phyloP scores from a whole-genome alignment of 495 filamentous ascomycete species.

The Clavariopsis aquatica region DNA sequence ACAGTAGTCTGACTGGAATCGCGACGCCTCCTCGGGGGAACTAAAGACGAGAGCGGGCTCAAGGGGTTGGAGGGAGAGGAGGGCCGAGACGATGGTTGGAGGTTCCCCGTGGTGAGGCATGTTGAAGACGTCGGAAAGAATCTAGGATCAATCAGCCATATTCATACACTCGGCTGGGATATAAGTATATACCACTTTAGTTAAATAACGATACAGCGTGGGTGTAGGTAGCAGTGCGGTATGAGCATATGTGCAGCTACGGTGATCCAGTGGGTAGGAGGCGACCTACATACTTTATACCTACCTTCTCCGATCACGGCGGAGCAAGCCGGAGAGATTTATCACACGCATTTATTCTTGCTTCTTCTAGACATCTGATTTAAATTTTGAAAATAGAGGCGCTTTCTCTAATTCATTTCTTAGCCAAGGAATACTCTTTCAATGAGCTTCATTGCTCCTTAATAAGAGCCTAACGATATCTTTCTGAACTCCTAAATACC shows the following conservation, averaged over 20 bases:
- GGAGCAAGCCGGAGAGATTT: too few species aligned
- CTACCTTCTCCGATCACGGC: neutral
- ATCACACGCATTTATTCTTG: too few species aligned
- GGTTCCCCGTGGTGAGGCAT: neutral
- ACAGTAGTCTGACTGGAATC: constrained; percentile 26
- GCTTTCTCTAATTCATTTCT: too few species aligned
- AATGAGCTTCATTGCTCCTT: too few species aligned
- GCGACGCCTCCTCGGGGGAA: constrained; percentile 12
- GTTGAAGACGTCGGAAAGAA: neutral
- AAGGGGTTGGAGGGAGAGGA: constrained; percentile 21
- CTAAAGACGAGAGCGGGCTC: constrained; percentile 27
- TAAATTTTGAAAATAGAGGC: too few species aligned
- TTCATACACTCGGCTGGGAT: neutral
- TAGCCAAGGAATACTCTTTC: too few species aligned
- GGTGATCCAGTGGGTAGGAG: neutral
- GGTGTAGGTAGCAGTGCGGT: neutral
- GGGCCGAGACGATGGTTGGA: constrained; percentile 10
- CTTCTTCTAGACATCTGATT: too few species aligned
- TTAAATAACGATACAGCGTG: neutral
- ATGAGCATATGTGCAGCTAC: neutral
- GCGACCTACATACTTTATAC: neutral
- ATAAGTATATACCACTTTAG: neutral
- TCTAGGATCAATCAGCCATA: neutral
- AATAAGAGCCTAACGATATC: too few species aligned
- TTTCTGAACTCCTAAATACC: too few species aligned